Percentiles rank a stretch among this genome's conserved stretches.
Conservation (phyloP, 768 basidiomycete genomes). For the Imleria badia region DNA sequence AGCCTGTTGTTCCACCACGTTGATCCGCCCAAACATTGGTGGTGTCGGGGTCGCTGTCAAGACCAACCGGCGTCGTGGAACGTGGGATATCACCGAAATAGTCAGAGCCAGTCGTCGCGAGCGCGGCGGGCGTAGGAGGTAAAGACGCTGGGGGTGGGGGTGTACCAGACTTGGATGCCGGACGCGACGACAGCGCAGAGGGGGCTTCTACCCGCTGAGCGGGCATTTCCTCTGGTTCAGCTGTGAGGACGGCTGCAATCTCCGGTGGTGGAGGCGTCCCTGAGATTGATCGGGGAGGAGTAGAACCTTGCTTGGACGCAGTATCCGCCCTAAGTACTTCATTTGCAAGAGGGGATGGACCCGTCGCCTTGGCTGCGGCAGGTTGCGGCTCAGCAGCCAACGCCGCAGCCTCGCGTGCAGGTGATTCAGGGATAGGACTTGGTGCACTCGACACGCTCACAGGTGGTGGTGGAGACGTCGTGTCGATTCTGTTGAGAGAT, state of each 20-base stretch:
- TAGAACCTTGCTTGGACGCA: conserved; percentile 13
- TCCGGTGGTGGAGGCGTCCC: conserved; percentile 25
- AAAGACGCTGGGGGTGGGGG: conserved; percentile 19
- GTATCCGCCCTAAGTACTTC: conserved; percentile 20
- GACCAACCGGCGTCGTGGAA: conserved; percentile 23
- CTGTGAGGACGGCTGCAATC: conserved; percentile 49
- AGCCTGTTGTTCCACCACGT: conserved; percentile 4
- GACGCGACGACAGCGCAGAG: conserved; percentile 13
- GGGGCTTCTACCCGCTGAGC: conserved; percentile 3
- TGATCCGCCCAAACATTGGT: conserved; percentile 32
- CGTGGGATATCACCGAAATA: conserved; percentile 31
- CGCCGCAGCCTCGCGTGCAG: conserved; percentile 54
- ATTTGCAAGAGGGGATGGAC: conserved; percentile 44
- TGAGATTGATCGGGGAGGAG: conserved; percentile 22
- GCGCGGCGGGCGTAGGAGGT: conserved; percentile 24
- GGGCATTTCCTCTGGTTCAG: conserved; percentile 43
- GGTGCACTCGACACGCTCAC: conserved; percentile 35
- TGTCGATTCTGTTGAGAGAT: conserved; percentile 35
- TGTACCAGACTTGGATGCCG: conserved; percentile 17
- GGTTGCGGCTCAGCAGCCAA: conserved; percentile 31
- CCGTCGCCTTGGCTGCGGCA: conserved; percentile 24
- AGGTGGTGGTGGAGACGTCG: conserved; percentile 28
- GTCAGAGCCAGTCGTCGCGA: not conserved
- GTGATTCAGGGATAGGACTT: conserved; percentile 71
- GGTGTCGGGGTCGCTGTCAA: conserved; percentile 19